Conservation (phyloP, 2,329 filamentous ascomycete species). For the Lecanicillium sp. region DNA sequence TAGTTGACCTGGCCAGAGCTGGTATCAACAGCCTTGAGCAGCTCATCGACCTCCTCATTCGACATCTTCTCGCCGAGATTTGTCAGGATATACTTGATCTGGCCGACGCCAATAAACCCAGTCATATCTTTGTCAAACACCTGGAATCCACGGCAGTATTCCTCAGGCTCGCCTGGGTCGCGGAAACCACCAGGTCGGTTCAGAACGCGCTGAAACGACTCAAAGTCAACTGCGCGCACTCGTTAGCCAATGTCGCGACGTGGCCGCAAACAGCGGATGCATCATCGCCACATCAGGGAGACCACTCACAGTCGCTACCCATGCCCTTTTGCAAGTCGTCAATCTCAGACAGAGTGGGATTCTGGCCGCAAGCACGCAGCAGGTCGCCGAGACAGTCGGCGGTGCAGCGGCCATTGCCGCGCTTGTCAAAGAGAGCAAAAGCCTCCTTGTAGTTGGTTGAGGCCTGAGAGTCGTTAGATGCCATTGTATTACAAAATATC, state of each 20-base stretch:
- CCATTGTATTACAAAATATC: conserved; percentile 25
- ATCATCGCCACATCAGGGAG: not conserved
- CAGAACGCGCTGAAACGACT: conserved; percentile 91
- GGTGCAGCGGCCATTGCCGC: conserved; percentile 85
- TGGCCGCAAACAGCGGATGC: not conserved
- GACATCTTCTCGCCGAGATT: conserved; percentile 99
- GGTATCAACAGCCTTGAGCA: conserved; percentile 96
- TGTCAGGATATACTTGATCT: conserved; percentile 95
- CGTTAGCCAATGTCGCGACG: conserved; percentile 1
- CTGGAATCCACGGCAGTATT: conserved; percentile 98
- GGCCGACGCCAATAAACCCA: conserved; percentile 93
- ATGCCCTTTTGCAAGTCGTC: conserved; percentile 83
- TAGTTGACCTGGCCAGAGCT: conserved; percentile 97
- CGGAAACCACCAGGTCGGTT: conserved; percentile 98
- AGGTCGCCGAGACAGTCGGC: conserved; percentile 86
- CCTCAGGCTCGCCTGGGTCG: conserved; percentile 93
- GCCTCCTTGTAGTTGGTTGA: conserved; percentile 99
- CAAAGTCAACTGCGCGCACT: conserved; percentile 75
- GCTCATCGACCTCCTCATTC: conserved; percentile 96
- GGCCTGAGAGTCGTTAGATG: conserved; percentile 53
- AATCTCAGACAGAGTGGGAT: conserved; percentile 91
- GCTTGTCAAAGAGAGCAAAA: conserved; percentile 99
- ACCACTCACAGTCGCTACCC: conserved; percentile 77
- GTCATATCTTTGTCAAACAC: conserved; percentile 99
- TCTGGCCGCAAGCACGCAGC: conserved; percentile 93